Conservation (phyloP, 2,329 filamentous ascomycete species). For the Fonsecaea multimorphosa region DNA sequence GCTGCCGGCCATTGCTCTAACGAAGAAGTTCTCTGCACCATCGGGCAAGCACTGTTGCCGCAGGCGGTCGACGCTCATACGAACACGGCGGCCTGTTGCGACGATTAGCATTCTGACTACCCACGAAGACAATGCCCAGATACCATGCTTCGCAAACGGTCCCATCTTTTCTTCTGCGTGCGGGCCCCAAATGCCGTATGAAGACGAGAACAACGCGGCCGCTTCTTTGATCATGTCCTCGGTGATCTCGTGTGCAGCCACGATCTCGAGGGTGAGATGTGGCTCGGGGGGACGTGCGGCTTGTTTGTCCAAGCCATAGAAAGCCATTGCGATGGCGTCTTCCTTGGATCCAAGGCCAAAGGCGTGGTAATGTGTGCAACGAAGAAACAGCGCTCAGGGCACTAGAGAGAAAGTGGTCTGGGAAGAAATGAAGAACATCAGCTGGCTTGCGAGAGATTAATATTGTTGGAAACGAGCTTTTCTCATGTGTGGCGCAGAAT, state of each 20-base stretch:
- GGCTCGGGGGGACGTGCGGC: neutral
- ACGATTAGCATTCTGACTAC: neutral
- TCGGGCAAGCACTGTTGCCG: neutral
- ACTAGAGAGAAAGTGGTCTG: too few species aligned
- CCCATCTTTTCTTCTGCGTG: constrained; percentile 11
- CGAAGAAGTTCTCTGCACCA: neutral
- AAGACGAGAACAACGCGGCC: constrained; percentile 43
- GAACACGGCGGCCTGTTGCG: neutral
- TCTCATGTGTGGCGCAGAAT: neutral
- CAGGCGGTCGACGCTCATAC: neutral
- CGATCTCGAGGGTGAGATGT: constrained; percentile 39
- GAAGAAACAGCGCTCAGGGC: neutral
- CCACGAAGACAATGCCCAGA: neutral
- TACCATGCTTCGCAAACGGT: constrained; percentile 21
- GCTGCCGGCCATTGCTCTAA: neutral
- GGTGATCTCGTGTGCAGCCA: constrained; percentile 42
- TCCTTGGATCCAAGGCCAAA: neutral
- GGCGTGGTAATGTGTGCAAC: neutral
- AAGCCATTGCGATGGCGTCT: neutral
- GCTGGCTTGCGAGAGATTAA: neutral
- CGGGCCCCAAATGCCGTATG: constrained; percentile 45
- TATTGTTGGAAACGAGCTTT: neutral
- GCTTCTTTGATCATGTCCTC: constrained; percentile 47
- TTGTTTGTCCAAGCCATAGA: neutral
- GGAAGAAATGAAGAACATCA: neutral